phyloP scores from a whole-genome alignment of 1,139 yeast genomes.

The Nakaseomyces glabratus region DNA sequence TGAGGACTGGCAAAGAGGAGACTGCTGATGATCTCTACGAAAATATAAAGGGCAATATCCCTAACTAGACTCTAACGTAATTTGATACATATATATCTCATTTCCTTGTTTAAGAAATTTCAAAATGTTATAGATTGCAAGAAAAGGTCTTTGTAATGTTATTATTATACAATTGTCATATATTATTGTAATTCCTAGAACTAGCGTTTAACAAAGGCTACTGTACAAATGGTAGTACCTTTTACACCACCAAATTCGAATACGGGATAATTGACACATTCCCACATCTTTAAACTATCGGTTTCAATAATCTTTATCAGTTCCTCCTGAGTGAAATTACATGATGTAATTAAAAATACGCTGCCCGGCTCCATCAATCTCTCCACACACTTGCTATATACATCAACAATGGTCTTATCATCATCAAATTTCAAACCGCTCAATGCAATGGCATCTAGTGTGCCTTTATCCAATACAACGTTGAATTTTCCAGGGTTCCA shows the following conservation, averaged over 20 bases:
- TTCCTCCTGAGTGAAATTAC: constrained; percentile 84
- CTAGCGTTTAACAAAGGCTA: constrained; percentile 66
- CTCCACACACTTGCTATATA: constrained; percentile 55
- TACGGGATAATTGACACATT: constrained; percentile 61
- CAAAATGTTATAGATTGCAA: too few species aligned
- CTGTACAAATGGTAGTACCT: constrained; percentile 81
- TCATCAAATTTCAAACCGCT: constrained; percentile 47
- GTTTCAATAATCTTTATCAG: constrained; percentile 45
- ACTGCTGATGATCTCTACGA: constrained; percentile 51
- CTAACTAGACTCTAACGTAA: too few species aligned
- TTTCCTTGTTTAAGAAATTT: too few species aligned
- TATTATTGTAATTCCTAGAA: too few species aligned
- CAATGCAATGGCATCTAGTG: constrained; percentile 91
- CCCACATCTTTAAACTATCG: constrained; percentile 45
- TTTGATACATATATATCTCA: too few species aligned
- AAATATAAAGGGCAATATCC: constrained; percentile 35
- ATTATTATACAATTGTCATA: not conserved
- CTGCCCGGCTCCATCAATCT: constrained; percentile 49
- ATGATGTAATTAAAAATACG: constrained; percentile 74
- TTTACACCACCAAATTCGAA: constrained; percentile 82
- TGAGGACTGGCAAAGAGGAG: constrained; percentile 60
- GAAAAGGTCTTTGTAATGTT: not conserved
- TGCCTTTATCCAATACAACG: constrained; percentile 82
- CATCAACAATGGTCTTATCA: constrained; percentile 35
- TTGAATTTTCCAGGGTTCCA: constrained; percentile 45